Conservation (phyloP, 768 basidiomycete genomes). For the Lactarius hatsudake region DNA sequence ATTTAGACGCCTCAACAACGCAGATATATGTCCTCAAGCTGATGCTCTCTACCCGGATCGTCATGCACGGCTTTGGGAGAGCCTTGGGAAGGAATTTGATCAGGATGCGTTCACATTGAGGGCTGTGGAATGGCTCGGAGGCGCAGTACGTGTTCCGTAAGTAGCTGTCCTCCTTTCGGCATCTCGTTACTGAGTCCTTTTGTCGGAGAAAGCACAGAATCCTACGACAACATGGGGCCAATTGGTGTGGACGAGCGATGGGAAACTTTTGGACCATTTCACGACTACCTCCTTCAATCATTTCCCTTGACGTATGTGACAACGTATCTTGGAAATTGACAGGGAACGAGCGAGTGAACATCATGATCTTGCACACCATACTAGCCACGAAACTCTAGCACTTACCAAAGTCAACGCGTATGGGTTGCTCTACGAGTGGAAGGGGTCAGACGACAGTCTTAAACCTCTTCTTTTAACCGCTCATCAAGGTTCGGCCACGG, state of each 20-base stretch:
- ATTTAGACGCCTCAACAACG: background rate
- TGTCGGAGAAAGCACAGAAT: slow-evolving; percentile 43
- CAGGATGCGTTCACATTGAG: slow-evolving; percentile 36
- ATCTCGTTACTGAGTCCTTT: background rate
- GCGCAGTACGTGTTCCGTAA: slow-evolving; percentile 41
- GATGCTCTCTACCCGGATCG: slow-evolving; percentile 33
- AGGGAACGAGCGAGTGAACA: too few relatives aligned
- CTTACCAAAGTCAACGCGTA: slow-evolving; percentile 59
- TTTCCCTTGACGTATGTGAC: slow-evolving; percentile 61
- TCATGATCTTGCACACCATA: background rate
- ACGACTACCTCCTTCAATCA: slow-evolving; percentile 43
- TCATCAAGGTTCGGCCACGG: slow-evolving; percentile 43
- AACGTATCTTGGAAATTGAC: too few relatives aligned
- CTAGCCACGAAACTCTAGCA: slow-evolving; percentile 48
- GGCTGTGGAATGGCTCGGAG: slow-evolving; percentile 39
- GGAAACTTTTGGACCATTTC: slow-evolving; percentile 39
- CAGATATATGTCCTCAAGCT: slow-evolving; percentile 29
- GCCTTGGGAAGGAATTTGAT: slow-evolving; percentile 33
- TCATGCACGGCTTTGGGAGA: slow-evolving; percentile 35
- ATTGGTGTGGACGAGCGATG: slow-evolving; percentile 49
- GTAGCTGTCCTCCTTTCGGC: slow-evolving; percentile 23
- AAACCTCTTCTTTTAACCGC: slow-evolving; percentile 57
- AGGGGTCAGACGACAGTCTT: slow-evolving; percentile 45
- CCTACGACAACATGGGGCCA: slow-evolving; percentile 47
- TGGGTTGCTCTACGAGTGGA: slow-evolving; percentile 60